phyloP scores from a whole-genome alignment of 345 rosid species.

The Euphorbia peplus region DNA sequence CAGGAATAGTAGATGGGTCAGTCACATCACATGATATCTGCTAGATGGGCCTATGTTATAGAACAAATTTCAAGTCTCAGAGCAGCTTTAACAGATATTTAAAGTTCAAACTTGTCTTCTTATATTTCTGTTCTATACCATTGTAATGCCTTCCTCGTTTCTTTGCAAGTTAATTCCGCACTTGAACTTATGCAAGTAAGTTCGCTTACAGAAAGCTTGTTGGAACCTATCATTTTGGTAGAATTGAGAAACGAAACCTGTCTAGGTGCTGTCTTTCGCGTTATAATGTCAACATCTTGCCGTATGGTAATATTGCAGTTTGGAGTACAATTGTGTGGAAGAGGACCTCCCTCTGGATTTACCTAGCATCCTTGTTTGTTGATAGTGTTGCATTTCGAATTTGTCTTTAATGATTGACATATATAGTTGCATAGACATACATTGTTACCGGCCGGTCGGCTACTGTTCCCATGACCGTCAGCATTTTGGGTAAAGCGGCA shows the following conservation, averaged over 20 bases:
- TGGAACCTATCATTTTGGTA: background rate
- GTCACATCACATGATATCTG: background rate
- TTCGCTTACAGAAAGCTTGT: background rate
- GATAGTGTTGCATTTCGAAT: background rate
- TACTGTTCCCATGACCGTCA: too few species aligned
- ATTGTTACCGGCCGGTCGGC: too few species aligned
- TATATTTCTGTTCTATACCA: background rate
- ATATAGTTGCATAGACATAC: too few species aligned
- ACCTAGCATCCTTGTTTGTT: background rate
- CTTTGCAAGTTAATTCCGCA: background rate
- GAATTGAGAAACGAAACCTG: background rate
- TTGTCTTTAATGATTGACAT: background rate
- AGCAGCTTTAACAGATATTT: background rate
- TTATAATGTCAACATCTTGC: background rate
- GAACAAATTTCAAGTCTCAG: background rate
- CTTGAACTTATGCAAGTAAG: background rate
- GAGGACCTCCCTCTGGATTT: background rate
- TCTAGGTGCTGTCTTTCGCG: too few species aligned
- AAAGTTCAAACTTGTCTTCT: background rate
- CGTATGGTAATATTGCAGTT: background rate
- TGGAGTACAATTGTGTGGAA: background rate
- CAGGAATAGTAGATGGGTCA: background rate
- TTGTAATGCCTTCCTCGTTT: background rate
- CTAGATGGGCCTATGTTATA: too few species aligned
- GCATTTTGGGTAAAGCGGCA: too few species aligned